These are phyloP conservation scores for Effrenium voratum DNA, from an alignment of 73 alveolate species.

Conservation along the genomic window DNA sequence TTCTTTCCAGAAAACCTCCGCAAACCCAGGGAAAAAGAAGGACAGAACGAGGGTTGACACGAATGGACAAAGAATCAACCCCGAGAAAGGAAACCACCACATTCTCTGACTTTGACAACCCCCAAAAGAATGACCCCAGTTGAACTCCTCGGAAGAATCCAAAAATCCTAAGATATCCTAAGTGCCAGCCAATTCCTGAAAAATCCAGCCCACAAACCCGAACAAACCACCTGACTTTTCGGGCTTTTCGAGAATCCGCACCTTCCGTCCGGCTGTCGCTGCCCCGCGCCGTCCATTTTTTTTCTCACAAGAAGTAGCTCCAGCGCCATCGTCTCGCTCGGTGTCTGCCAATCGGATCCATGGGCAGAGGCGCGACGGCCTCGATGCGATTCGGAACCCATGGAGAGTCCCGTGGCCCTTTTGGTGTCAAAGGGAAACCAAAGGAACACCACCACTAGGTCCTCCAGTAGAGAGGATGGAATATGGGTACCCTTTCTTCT, in stretches of 20 bases:
- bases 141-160: neutral
- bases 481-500: neutral
- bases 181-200: too few relatives aligned
- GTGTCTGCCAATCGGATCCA: neutral
- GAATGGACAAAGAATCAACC: too few relatives aligned
- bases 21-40: too few relatives aligned
- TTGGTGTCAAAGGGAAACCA: too few relatives aligned
- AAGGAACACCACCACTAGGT: too few relatives aligned
- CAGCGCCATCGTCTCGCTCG: neutral
- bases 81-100: too few relatives aligned
- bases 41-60: too few relatives aligned
- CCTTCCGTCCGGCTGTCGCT: neutral
- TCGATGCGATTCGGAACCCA: too few relatives aligned
- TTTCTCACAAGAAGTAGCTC: conserved; percentile 3
- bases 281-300: neutral
- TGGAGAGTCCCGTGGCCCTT: too few relatives aligned
- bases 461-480: neutral
- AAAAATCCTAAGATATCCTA: too few relatives aligned
- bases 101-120: neutral
- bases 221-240: neutral
- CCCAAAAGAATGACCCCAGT: neutral
- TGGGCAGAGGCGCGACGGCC: conserved; percentile 7
- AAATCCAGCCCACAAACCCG: too few relatives aligned
- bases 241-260: neutral
- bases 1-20: too few relatives aligned